Evolutionary conservation across 2,329 filamentous ascomycete genomes (phyloP), one percentile per base, ranked within the genome.

Genomic region (Chalaropsis ovoidea): DNA sequence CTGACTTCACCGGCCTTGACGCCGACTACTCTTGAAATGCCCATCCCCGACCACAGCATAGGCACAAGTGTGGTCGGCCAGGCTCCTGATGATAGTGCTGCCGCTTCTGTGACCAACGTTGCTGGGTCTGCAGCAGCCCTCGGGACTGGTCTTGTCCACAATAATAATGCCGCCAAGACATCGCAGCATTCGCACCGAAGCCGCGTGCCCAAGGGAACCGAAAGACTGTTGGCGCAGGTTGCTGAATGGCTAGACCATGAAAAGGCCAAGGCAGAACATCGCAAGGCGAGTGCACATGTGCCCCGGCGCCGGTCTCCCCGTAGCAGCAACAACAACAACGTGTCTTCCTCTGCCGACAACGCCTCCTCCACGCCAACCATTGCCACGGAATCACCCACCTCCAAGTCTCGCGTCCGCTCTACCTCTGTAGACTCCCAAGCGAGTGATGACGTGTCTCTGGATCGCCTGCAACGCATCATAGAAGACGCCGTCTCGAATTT

Each of bases 191-290:
- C 65, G 8, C 64, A 66, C 41, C 62, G 62, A 11, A 63, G 64
- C 39, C 56, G 66, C 24, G 62, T 65, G 6, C 62, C 66, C 47
- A 67, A 65, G 58, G 60, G 54, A 31, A 78, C 78, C 63, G 78
- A 85, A 70, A 82, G 80, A 69, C 75, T 95, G 7, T 76, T 94
- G 35, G 80, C 85, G 22, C 89, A 95, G 72, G 85, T 96, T 15
- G 81, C 83, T 31, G 85, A 89, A 69, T 97, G 93, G 93, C 77
- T 96, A 47, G 85, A 92, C 70, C 83, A 86, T 62, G 91, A 96
- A 75, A 88, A 86, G 72, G 76, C 79, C 41, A 84, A 85, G 70
- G 80, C 81, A 47, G 75, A 79, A 10, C 79, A 80, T 62, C 84
- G 80, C 72, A 80, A 72, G 70, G 79, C 75, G 74, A 71, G 78